Evolutionary conservation across 371 early-diverging fungal species (phyloP), one percentile per base, ranked within the genome.

Genomic region (Mortierella sp.): DNA sequence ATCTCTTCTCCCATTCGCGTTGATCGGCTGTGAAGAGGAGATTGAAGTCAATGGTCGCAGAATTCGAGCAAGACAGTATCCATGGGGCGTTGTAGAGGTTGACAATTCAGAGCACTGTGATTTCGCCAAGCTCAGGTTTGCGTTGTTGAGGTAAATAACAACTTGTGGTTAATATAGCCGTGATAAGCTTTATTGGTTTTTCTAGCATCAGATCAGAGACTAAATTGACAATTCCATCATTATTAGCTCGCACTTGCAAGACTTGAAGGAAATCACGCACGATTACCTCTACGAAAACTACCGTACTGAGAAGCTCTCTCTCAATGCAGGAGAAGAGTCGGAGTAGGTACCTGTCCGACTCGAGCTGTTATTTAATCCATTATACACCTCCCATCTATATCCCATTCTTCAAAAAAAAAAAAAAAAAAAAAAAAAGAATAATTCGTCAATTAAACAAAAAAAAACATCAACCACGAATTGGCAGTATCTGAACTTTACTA

Each of bases 11-110:
- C 99, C 99, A 16, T 99, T 99, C 84, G 93, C 99, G 4, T 92
- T 99, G 22, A 94, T 99, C 64, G 99, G 99, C 20, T 93, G 95
- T 77, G 97, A 98, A 62, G 97, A 98, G 71, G 97, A 96, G 64
- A 93, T 97, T 58, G 87, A 86, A 16, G 88, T 95, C 28, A 94
- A 94, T 60, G 93, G 91, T 43, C 89, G 90, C 62, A 89, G 87
- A 70, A 92, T 98, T 37, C 93, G 99, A 58, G 99, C 97, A 65
- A 92, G 99, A 64, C 96, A 94, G 78, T 99, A 99, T 84, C 98
- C 98, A n/a, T 99, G 99, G 99, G 99, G 99, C 77, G 91, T 96
- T 64, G 97, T 99, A 40, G 98, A 99, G 86, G 94, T 96, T 62
- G 94, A 93, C 62, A 94, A 95, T 70, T 91, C 92, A 14, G 91